Evolutionary conservation across 345 rosid genomes (phyloP), one percentile per base, ranked within the genome.

Genomic region (Raphanus raphanistrum): DNA sequence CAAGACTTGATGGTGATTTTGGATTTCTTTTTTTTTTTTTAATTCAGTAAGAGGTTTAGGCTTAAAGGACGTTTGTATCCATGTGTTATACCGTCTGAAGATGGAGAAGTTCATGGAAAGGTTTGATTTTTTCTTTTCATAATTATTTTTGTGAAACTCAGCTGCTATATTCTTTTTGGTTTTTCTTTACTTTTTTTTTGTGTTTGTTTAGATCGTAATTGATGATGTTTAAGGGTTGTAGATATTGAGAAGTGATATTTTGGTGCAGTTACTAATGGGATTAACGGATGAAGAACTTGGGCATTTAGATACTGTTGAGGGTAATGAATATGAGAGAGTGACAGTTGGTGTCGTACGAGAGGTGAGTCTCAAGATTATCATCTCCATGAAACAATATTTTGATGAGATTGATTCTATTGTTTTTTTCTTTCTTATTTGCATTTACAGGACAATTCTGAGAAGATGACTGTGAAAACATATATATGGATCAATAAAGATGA

Each of bases 11-110:
- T 70, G 4, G 6, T 0, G 3, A 25, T 17, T 33, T 21, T 60
- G 29, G 12, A 28, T 28, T 28, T 27, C 29, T 2, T 27, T 27
- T 1, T 28, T 28, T 28, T 12, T 3, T 3, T 8, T 17, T 21
- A 6, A 21, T 26, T 52, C 79, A 95, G 99, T 78, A 86, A 85
- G 66, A 91, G 94, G 79, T 88, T 89, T 77, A 88, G 91, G 86
- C 86, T 92, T 43, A 88, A 85, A 79, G 99, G 88, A 12, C 90
- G 97, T 21, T 90, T 92, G 64, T 91, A 95, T 88, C 99, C 99
- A 0, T 96, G 97, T 70, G 85, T 95, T 82, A 82, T 88, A 12
- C 96, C 98, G 0, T 82, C 74, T 26, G 85, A 80, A 31, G 85
- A 28, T 41, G 77, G 81, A 80, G 81, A 75, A 33, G 92, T 92